Conservation (phyloP, 768 basidiomycete species). For the Fomitopsis serialis region DNA sequence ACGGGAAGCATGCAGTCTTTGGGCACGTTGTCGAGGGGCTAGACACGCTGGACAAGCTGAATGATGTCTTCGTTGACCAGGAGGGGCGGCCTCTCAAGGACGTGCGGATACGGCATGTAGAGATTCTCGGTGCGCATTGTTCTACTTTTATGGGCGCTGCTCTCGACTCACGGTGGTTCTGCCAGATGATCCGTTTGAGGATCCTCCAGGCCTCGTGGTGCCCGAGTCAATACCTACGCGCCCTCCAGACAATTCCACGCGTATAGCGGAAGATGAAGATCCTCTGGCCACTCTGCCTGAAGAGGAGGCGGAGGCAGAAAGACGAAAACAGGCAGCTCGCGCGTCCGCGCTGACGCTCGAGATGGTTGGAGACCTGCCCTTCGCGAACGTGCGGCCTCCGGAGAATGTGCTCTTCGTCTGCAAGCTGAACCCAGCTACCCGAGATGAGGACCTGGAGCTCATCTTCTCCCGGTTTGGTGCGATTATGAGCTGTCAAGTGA, state of each 20-base stretch:
- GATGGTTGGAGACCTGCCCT: constrained; percentile 98
- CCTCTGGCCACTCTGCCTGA: constrained; percentile 76
- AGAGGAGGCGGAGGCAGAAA: constrained; percentile 76
- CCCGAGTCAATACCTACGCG: constrained; percentile 74
- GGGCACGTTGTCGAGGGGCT: constrained; percentile 93
- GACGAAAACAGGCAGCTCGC: constrained; percentile 83
- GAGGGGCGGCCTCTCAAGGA: constrained; percentile 92
- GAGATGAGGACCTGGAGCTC: constrained; percentile 93
- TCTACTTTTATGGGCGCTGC: neutral
- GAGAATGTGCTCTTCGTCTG: constrained; percentile 99
- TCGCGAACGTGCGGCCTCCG: constrained; percentile 95
- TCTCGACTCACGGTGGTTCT: neutral
- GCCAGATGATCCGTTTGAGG: constrained; percentile 91
- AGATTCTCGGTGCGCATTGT: constrained; percentile 70
- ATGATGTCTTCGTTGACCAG: constrained; percentile 86
- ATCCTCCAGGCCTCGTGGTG: constrained; percentile 69
- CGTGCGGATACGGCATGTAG: constrained; percentile 90
- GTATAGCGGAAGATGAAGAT: constrained; percentile 95
- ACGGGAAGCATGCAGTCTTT: constrained; percentile 89
- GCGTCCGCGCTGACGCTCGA: constrained; percentile 95
- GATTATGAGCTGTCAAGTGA: constrained; percentile 97
- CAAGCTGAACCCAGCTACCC: constrained; percentile 94
- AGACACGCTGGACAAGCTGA: constrained; percentile 88
- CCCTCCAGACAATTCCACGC: constrained; percentile 80
- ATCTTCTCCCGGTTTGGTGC: constrained; percentile 95